Evolutionary conservation across 1,284 basidiomycete species (phyloP).

Genomic region (Sporisorium scitamineum): DNA sequence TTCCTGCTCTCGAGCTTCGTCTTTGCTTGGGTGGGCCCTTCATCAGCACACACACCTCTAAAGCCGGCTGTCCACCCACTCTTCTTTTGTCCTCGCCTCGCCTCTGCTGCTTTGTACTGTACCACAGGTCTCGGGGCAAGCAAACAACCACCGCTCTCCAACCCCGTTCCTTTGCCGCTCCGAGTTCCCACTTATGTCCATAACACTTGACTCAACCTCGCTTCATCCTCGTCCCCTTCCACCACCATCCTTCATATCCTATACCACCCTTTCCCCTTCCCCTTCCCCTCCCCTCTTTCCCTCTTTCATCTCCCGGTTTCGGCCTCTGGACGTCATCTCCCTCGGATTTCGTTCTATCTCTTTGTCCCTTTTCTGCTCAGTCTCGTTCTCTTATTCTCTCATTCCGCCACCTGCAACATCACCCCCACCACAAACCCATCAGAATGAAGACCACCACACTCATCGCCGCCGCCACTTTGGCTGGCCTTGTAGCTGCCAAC

Average conservation of each 20-base stretch:
- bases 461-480: conserved; percentile 39
- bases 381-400: neutral
- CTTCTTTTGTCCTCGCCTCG: neutral
- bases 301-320: neutral
- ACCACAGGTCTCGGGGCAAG: neutral
- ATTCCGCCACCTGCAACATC: too few species aligned
- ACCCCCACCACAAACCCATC: neutral
- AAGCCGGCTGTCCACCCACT: neutral
- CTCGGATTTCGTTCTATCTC: conserved; percentile 1
- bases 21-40: neutral
- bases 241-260: neutral
- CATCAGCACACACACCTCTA: neutral
- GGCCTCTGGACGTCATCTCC: neutral
- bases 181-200: neutral
- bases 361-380: neutral
- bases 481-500: conserved; percentile 36
- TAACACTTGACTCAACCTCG: too few species aligned
- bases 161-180: neutral
- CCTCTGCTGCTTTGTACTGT: neutral
- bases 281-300: neutral
- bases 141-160: neutral
- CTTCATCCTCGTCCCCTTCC: neutral
- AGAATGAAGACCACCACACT: conserved; percentile 47
- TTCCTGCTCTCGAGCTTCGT: conserved; percentile 3
- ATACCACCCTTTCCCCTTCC: neutral